Evolutionary conservation across 1,284 basidiomycete genomes (phyloP), one percentile per base, ranked within the genome.

Genomic region (Irpex sp.): DNA sequence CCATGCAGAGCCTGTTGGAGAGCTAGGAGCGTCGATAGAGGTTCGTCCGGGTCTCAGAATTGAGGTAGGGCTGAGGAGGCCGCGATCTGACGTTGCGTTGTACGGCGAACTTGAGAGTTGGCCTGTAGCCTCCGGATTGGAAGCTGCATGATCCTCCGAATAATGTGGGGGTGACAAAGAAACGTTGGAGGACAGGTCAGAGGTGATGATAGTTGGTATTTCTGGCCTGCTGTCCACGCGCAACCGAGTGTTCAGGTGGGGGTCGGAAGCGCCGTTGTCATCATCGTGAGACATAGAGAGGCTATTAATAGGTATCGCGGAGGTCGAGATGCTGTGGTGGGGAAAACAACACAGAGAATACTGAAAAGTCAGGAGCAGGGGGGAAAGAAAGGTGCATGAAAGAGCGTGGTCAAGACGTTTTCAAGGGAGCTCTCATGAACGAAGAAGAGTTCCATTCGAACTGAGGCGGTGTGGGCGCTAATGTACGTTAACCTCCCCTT

Each of bases 11-110:
- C 43, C 53, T 7, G 61, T 61, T 8, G 64, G 64, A 3, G 64
- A 65, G 1, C 59, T 21, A 15, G 53, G 66, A 4, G 67, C 67
- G 11, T 61, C 62, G 1, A 68, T 54, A 21, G 69, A 63, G 13
- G 69, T 66, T 19, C 61, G 65, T 19, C 65, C 62, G 1, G 53
- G 49, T 33, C 63, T 63, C 21, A 71, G 55, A 57, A 71, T 70
- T 4, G 72, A 67, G 7, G 63, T 65, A 1, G 68, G 70, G 5
- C 67, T 64, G 7, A 73, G 68, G 13, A 68, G 63, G 37, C 60
- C 73, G 31, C 69, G 61, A 15, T 61, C 61, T 11, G 59, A 59
- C 55, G 57, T 56, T 15, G 60, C 57, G 2, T 56, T 50, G 33
- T 47, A 11, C n/a, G 47, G 57, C n/a, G 61, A 39, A 35, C 47